Evolutionary conservation across 129 eudicot species (phyloP), one percentile per base, ranked within the genome.

Genomic region (Centaurea solstitialis): DNA sequence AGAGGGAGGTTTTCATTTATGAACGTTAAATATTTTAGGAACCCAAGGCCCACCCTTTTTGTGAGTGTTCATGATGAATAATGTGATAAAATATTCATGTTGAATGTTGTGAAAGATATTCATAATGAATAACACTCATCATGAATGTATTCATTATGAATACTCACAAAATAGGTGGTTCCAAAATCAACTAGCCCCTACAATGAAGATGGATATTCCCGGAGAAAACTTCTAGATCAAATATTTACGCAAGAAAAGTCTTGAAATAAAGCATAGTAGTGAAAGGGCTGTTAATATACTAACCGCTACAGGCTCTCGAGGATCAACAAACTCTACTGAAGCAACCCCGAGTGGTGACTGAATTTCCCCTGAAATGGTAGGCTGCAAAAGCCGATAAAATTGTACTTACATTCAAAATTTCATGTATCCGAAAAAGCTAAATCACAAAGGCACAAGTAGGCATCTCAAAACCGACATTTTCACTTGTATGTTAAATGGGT

Each of bases 291-390:
- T 68, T n/a, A 24, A 72, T 57, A 68, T 71, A 88, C 99, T 93
- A 68, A 93, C 98, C 85, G 88, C 90, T 5, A 96, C 89, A 81
- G 98, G 97, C 77, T 96, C 98, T 77, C 90, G 86, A 30, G 99
- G 98, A 89, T 96, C 93, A 75, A 93, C 79, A 75, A 96, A 96
- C 80, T 96, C 99, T 59, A 93, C 97, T 1, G 89, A 30, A 84
- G 99, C 97, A 77, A 81, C 86, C 83, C 89, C 99, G 82, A 89
- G 77, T 59, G 99, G 99, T 61, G 99, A 82, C 81, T 89, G 92
- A 79, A 96, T 93, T 80, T 93, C 99, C 76, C 96, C 98, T 7
- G 89, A 50, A 76, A 96, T 66, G 8, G 91, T 93, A 47, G 99
- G 93, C 99, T 96, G 61, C 81, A 88, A 75, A 68, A 82, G 26